Base-by-base conservation (phyloP, 2,329 filamentous ascomycete species). In the Colletotrichum magnum region DNA sequence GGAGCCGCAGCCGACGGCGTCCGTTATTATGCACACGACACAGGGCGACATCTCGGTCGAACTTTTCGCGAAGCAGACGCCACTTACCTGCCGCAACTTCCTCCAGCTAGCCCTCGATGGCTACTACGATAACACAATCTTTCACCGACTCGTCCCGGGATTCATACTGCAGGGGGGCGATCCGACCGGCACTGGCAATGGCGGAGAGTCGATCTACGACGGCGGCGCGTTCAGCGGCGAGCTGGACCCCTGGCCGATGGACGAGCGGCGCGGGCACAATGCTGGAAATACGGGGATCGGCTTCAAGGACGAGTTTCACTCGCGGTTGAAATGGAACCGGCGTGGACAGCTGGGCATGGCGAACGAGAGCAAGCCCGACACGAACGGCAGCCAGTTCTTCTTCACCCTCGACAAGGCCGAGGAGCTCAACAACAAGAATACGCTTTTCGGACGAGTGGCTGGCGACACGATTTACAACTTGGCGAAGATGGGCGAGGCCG, bases 361-460 rank as follows among this genome's bases (percentile, higher is more conserved):
- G 32, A 98, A 98, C 80, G 92, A 93, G 70, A 92, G 94, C 53
- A 84, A 83, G 59, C 87, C 88, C 36, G 87, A 95, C 75, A 93
- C 93, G 63, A 98, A 98, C 82, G 93, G 94, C 41, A 97, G 94
- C 79, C 96, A 99, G 80, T 98, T 98, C 85, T 99, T 99, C 84
- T 91, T 99, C 71, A 98, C 96, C 0, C 82, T 99, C 61, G 94
- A 90, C 72, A 94, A 92, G 77, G 86, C 95, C 26, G 91, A 94
- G 28, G 94, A 98, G 83, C 80, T 99, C 76, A 94, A 92, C 74
- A 93, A 92, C 59, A 94, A 93, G 81, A 98, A 98, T 79, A 98
- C 96, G 0, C 83, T 98, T 79, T 98, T 99, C 83, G 96, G 96
- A 18, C 87, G 96, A 65, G 88, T 99, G 52, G 94, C 93, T 43